These are phyloP conservation scores for Otatea glauca DNA, from an alignment of 176 grass and related monocot genomes.

Conservation along the genomic window DNA sequence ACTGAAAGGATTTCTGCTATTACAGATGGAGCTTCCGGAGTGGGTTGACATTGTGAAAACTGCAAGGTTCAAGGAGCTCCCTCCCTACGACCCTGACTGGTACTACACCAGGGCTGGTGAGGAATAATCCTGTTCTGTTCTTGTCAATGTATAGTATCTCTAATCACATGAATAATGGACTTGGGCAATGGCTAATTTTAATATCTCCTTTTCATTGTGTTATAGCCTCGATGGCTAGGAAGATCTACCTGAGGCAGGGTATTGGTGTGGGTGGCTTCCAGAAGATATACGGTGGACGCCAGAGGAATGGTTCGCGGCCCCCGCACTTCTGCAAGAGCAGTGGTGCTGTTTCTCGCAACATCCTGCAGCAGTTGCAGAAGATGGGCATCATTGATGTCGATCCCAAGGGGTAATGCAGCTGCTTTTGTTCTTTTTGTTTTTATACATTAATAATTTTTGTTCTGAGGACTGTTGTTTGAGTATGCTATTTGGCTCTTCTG, in stretches of 20 bases:
- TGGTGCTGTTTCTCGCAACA: constrained; percentile 72
- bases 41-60: constrained; percentile 91
- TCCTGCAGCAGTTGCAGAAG: constrained; percentile 68
- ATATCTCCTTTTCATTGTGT: not conserved
- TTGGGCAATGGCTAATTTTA: not conserved
- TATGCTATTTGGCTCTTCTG: not conserved
- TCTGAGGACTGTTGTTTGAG: not conserved
- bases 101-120: constrained; percentile 85
- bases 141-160: not conserved
- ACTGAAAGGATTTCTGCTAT: not conserved
- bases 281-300: constrained; percentile 75
- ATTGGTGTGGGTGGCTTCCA: constrained; percentile 82
- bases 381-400: constrained; percentile 73
- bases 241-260: constrained; percentile 82
- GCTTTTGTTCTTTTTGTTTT: not conserved
- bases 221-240: constrained; percentile 71
- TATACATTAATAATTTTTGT: not conserved
- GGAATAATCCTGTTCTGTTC: not conserved
- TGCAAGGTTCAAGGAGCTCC: constrained; percentile 81
- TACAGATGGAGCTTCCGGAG: constrained; percentile 78
- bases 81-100: constrained; percentile 71
- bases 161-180: not conserved
- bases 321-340: constrained; percentile 85
- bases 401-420: constrained; percentile 65
- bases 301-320: constrained; percentile 60